These are phyloP conservation scores for Flaveria floridana DNA, from an alignment of 140 eudicot genomes.

Conservation along the genomic window DNA sequence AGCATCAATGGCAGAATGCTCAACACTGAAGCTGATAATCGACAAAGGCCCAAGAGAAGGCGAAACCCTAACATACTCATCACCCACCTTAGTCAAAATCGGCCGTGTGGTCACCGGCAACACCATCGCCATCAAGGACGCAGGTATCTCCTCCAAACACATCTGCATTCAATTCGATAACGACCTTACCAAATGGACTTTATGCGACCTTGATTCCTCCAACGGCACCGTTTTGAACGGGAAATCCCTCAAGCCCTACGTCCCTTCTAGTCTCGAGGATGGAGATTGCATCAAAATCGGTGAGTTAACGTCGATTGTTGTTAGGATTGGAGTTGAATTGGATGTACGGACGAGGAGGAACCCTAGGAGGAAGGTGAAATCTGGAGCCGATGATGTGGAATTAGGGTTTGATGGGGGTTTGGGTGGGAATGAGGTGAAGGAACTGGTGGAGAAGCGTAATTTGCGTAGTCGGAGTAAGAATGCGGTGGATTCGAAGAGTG, in stretches of 20 bases:
- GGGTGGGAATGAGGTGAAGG: constrained; percentile 27
- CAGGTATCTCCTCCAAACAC: constrained; percentile 83
- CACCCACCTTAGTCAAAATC: constrained; percentile 43
- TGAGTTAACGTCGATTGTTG: constrained; percentile 55
- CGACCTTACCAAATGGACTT: constrained; percentile 39
- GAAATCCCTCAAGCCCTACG: constrained; percentile 25
- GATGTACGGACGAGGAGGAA: constrained; percentile 23
- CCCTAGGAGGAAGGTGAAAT: constrained; percentile 35
- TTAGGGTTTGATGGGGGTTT: constrained; percentile 34
- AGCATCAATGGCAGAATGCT: constrained; percentile 26
- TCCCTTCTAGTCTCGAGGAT: constrained; percentile 35
- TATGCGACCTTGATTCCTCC: constrained; percentile 65
- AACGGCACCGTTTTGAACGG: constrained; percentile 68
- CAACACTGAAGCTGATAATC: constrained; percentile 48
- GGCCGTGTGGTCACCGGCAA: constrained; percentile 79
- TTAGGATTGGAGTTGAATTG: constrained; percentile 27
- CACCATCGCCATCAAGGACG: constrained; percentile 63
- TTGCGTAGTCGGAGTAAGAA: constrained; percentile 33
- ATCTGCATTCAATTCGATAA: constrained; percentile 45
- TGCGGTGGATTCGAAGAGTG: constrained; percentile 20
- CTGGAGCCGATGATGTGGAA: constrained; percentile 24
- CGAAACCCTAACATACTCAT: constrained; percentile 45
- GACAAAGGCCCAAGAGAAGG: constrained; percentile 82
- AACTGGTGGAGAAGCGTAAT: constrained; percentile 26
- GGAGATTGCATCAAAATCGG: constrained; percentile 75